phyloP scores from a whole-genome alignment of 23 red algal species.

The Cyanidioschyzon merolae region DNA sequence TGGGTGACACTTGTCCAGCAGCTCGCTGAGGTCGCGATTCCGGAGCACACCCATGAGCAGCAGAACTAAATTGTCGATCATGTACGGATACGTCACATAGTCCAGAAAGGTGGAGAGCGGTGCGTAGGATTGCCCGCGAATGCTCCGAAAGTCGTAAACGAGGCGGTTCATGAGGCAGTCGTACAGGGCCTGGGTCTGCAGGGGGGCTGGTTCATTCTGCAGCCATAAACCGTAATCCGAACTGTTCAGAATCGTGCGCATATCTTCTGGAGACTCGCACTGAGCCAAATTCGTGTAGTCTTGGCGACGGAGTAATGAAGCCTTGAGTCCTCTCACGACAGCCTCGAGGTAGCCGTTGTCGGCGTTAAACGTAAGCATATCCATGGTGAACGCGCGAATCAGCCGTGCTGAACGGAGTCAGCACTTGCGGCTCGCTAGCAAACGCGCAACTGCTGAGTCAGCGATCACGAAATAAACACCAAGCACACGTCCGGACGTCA shows the following conservation, averaged over 20 bases:
- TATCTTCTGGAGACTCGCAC: slow-evolving; percentile 86
- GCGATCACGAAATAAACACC: too few relatives aligned
- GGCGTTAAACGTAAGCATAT: slow-evolving; percentile 84
- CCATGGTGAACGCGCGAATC: too few relatives aligned
- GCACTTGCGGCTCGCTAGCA: too few relatives aligned
- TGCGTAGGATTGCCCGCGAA: slow-evolving; percentile 55
- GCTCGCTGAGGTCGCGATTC: slow-evolving; percentile 75
- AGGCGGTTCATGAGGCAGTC: slow-evolving; percentile 61
- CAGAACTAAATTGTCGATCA: slow-evolving; percentile 97
- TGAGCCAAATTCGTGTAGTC: slow-evolving; percentile 84
- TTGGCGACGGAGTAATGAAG: slow-evolving; percentile 51
- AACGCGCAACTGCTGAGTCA: too few relatives aligned
- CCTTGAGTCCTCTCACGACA: slow-evolving; percentile 74
- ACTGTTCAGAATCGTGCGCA: slow-evolving; percentile 85
- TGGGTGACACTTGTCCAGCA: slow-evolving; percentile 95
- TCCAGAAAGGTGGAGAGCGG: slow-evolving; percentile 80
- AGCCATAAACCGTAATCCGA: slow-evolving; percentile 78
- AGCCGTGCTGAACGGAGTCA: too few relatives aligned
- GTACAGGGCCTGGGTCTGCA: slow-evolving; percentile 52
- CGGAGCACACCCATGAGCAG: slow-evolving; percentile 82
- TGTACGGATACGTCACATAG: slow-evolving; percentile 96
- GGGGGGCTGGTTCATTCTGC: slow-evolving; percentile 82
- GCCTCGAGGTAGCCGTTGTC: slow-evolving; percentile 91
- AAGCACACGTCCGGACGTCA: too few relatives aligned
- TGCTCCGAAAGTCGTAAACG: slow-evolving; percentile 68